A percentile compares a stretch with the other conserved stretches of the same genome.
These are phyloP conservation scores for Rhizodiscina lignyota DNA, from an alignment of 495 filamentous ascomycete genomes.

Conservation along the genomic window DNA sequence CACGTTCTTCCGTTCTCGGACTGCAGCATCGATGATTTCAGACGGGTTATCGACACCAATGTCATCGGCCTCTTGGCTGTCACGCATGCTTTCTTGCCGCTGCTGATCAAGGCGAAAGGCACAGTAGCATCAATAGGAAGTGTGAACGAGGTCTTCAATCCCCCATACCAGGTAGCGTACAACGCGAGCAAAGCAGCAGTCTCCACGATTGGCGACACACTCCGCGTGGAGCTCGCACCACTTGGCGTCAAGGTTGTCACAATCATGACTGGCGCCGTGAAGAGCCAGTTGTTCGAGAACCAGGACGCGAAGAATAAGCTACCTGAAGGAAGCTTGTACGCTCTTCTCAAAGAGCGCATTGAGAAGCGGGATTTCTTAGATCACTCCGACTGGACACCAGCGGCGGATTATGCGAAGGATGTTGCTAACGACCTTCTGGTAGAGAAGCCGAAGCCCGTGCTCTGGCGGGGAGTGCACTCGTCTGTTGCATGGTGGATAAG, in stretches of 20 bases:
- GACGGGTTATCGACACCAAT: constrained; percentile 6
- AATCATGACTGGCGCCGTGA: constrained; percentile 6
- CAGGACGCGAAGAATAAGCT: background rate
- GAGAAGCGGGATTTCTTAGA: too few species aligned
- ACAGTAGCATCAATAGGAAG: background rate
- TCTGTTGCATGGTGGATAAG: too few species aligned
- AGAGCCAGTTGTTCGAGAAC: constrained; percentile 1
- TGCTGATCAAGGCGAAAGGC: constrained; percentile 3
- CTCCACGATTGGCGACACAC: constrained; percentile 2
- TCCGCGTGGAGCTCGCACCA: constrained; percentile 7
- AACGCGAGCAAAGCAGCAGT: constrained; percentile 10
- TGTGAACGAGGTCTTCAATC: background rate
- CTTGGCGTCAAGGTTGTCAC: constrained; percentile 7
- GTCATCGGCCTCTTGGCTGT: constrained; percentile 2
- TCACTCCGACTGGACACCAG: too few species aligned
- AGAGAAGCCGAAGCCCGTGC: too few species aligned
- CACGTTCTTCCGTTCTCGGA: constrained; percentile 1
- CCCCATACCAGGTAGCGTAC: constrained; percentile 1
- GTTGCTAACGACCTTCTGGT: too few species aligned
- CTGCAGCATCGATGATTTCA: background rate
- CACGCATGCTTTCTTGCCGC: constrained; percentile 5
- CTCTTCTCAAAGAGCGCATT: too few species aligned
- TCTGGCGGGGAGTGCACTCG: too few species aligned
- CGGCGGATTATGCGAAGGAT: too few species aligned
- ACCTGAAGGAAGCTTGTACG: background rate